phyloP scores from a whole-genome alignment of 306 rosid species.

The Alnus rubra region DNA sequence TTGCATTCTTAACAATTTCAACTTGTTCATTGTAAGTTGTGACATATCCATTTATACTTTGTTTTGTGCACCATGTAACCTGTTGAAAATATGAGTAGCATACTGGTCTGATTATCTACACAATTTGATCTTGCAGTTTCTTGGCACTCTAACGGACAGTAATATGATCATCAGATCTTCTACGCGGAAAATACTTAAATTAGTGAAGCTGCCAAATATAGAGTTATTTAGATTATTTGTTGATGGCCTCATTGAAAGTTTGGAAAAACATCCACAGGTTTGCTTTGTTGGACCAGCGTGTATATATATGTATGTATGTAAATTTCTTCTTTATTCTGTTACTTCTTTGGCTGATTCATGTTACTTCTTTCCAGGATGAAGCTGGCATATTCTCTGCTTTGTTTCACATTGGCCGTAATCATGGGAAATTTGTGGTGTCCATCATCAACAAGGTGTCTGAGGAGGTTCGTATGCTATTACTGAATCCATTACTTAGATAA shows the following conservation, averaged over 20 bases:
- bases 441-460: constrained; percentile 44
- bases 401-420: constrained; percentile 75
- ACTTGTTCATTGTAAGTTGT: constrained; percentile 10
- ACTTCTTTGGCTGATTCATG: constrained; percentile 17
- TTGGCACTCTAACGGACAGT: constrained; percentile 58
- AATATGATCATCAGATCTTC: constrained; percentile 52
- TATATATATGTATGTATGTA: constrained; percentile 11
- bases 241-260: constrained; percentile 60
- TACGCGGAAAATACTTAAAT: constrained; percentile 60
- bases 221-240: constrained; percentile 51
- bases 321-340: neutral
- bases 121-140: constrained; percentile 64
- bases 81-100: neutral
- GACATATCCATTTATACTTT: neutral
- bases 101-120: constrained; percentile 6
- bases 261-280: constrained; percentile 68
- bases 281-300: constrained; percentile 8
- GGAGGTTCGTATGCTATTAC: constrained; percentile 52
- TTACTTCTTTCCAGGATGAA: constrained; percentile 68
- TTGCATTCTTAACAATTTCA: constrained; percentile 11
- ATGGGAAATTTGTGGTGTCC: constrained; percentile 55
- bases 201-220: constrained; percentile 54
- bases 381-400: constrained; percentile 62
- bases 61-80: neutral
- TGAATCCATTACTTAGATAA: neutral